Evolutionary conservation across 2,329 filamentous ascomycete genomes (phyloP), one percentile per base, ranked within the genome.

Genomic region (Emergomyces orientalis): DNA sequence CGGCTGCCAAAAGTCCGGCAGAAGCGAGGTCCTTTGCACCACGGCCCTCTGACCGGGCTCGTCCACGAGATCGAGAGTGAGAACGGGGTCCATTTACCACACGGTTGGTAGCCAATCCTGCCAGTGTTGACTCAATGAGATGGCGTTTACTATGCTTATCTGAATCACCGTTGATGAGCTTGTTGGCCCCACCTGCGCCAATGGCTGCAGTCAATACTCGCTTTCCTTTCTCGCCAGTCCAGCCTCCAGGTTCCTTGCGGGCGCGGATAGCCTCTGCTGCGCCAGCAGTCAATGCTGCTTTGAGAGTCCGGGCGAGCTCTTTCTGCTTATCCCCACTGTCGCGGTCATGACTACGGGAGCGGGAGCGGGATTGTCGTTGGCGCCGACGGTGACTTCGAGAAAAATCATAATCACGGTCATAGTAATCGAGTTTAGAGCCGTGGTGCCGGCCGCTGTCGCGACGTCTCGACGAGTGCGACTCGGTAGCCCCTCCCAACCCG

Each of bases 181-280:
- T 86, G 74, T 97, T 91, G 65, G 96, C 88, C 63, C 91, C 89
- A 68, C 90, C 93, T 64, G 93, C 91, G 76, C 90, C 88, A 32
- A 87, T 76, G 43, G 93, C 93, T 57, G 91, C 92, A 27, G 93
- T 97, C 58, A 96, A 83, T 64, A 97, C 85, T 60, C 93, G 90
- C 79, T 91, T 94, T 67, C 91, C 90, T 78, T 97, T 97, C 66
- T 90, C 88, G 45, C 92, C 93, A 66, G 87, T 88, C 91, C 92
- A 97, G 52, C 88, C 85, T 62, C 93, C 93, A 2, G 91, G 89
- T 66, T 94, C 89, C 71, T 93, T 96, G 73, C 92, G 87, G 63
- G 91, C 87, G 65, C 90, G 88, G 81, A 96, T 96, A 51, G 93
- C 93, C 76, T 97, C 92, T 62, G 91, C 89, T 49, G 92, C 93